Conservation (phyloP, 129 eudicot genomes). For the Artemisia argyi region DNA sequence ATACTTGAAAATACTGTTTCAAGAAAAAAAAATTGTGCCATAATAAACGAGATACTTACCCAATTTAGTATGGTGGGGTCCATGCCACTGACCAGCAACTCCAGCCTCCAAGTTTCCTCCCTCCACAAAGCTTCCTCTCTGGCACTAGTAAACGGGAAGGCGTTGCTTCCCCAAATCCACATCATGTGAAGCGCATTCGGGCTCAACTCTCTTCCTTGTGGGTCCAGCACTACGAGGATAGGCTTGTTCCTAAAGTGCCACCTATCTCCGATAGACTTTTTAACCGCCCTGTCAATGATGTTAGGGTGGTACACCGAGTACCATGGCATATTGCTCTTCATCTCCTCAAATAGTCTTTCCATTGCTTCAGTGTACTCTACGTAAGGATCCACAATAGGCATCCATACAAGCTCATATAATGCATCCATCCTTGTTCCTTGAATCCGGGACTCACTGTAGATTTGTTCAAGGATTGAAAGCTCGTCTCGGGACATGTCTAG, state of each 20-base stretch:
- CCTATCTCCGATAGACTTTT: constrained; percentile 45
- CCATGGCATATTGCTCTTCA: constrained; percentile 55
- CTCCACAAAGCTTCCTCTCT: constrained; percentile 60
- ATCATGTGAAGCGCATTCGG: constrained; percentile 73
- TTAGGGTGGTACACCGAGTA: constrained; percentile 65
- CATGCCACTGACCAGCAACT: constrained; percentile 57
- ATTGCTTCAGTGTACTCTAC: constrained; percentile 41
- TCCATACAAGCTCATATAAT: constrained; percentile 60
- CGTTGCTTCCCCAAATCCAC: constrained; percentile 70
- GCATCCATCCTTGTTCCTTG: constrained; percentile 44
- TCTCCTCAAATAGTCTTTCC: constrained; percentile 43
- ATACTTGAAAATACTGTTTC: not conserved
- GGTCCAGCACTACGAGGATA: constrained; percentile 63
- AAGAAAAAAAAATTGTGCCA: not conserved
- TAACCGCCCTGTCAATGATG: constrained; percentile 39
- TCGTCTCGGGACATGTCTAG: constrained; percentile 59
- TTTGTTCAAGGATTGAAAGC: constrained; percentile 57
- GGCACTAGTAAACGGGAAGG: constrained; percentile 56
- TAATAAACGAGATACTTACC: constrained; percentile 39
- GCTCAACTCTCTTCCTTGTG: constrained; percentile 58
- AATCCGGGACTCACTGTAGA: constrained; percentile 49
- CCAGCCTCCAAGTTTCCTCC: constrained; percentile 66
- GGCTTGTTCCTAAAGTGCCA: constrained; percentile 72
- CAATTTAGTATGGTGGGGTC: constrained; percentile 49
- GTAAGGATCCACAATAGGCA: constrained; percentile 55